Conservation (phyloP, 2,329 filamentous ascomycete species). For the Hirsutella rhossiliensis region DNA sequence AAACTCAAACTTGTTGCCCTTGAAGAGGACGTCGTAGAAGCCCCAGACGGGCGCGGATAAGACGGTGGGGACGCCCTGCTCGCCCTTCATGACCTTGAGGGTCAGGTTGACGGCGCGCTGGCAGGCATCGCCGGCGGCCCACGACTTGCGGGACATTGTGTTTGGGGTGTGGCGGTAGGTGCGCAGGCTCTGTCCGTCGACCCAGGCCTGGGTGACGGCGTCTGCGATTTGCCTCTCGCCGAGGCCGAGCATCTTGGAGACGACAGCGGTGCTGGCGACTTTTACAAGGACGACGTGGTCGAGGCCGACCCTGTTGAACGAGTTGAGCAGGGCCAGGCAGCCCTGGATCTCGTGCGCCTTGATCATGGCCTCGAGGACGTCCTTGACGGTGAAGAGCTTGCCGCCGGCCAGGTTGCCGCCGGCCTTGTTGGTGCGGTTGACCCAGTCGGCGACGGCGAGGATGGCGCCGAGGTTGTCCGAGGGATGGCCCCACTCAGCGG, state of each 20-base stretch:
- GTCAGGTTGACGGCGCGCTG: conserved; percentile 87
- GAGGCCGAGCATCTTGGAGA: conserved; percentile 89
- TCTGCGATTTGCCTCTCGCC: conserved; percentile 85
- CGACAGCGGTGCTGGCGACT: conserved; percentile 87
- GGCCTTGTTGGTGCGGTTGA: conserved; percentile 75
- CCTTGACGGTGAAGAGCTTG: conserved; percentile 77
- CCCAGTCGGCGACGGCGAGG: conserved; percentile 92
- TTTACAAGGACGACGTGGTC: conserved; percentile 98
- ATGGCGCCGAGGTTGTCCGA: conserved; percentile 98
- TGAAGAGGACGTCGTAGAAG: conserved; percentile 97
- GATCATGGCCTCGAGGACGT: conserved; percentile 95
- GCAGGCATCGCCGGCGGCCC: conserved; percentile 97
- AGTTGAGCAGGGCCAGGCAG: conserved; percentile 92
- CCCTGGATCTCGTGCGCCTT: conserved; percentile 99
- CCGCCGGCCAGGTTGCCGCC: conserved; percentile 72
- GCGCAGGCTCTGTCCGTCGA: conserved; percentile 88
- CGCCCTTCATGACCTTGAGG: conserved; percentile 83
- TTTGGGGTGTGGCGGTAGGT: conserved; percentile 97
- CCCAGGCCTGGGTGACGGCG: conserved; percentile 93
- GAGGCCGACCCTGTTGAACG: conserved; percentile 95
- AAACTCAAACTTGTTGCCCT: conserved; percentile 91
- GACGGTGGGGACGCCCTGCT: conserved; percentile 83
- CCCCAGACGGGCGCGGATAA: conserved; percentile 90
- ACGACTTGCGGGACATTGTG: conserved; percentile 99
- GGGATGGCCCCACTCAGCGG: conserved; percentile 96